A percentile compares a stretch with the other conserved stretches of the same genome.
Conservation (phyloP, 371 early-diverging fungal genomes). For the Mucor circinelloides region DNA sequence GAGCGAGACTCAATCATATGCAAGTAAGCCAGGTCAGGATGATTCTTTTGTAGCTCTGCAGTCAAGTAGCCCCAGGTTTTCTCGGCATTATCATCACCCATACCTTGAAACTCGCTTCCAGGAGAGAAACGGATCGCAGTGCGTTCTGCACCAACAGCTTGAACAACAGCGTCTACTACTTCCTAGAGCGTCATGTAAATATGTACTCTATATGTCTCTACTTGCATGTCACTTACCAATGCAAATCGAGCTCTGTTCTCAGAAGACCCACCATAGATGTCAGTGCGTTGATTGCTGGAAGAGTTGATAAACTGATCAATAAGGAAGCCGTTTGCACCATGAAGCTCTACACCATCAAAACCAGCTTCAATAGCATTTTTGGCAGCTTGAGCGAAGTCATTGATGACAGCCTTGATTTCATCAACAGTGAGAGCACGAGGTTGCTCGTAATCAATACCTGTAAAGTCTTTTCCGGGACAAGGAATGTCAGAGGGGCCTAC, state of each 20-base stretch:
- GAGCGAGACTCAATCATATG: constrained; percentile 34
- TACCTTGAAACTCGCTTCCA: constrained; percentile 17
- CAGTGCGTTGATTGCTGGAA: constrained; percentile 53
- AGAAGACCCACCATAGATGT: constrained; percentile 70
- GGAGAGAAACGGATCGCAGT: constrained; percentile 27
- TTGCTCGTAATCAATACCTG: constrained; percentile 13
- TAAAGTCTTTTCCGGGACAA: neutral
- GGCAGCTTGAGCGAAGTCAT: constrained; percentile 61
- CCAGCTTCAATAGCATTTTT: constrained; percentile 41
- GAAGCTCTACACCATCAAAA: constrained; percentile 71
- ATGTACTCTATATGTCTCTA: too few relatives aligned
- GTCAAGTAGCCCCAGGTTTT: constrained; percentile 33
- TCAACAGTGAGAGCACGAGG: constrained; percentile 65
- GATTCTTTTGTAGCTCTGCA: constrained; percentile 13
- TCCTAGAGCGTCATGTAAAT: constrained; percentile 32
- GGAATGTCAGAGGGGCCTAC: constrained; percentile 24
- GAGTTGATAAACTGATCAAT: constrained; percentile 54
- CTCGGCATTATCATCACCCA: constrained; percentile 29
- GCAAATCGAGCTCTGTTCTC: constrained; percentile 74
- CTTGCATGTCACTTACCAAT: constrained; percentile 10
- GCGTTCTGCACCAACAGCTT: constrained; percentile 22
- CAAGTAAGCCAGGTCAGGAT: constrained; percentile 27
- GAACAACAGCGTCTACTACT: constrained; percentile 50
- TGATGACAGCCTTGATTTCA: constrained; percentile 60
- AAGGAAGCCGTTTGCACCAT: constrained; percentile 71